Percentiles rank a stretch among this genome's conserved stretches.
These are phyloP conservation scores for Podaxis carcinomalis DNA, from an alignment of 768 basidiomycete species.

Conservation along the genomic window DNA sequence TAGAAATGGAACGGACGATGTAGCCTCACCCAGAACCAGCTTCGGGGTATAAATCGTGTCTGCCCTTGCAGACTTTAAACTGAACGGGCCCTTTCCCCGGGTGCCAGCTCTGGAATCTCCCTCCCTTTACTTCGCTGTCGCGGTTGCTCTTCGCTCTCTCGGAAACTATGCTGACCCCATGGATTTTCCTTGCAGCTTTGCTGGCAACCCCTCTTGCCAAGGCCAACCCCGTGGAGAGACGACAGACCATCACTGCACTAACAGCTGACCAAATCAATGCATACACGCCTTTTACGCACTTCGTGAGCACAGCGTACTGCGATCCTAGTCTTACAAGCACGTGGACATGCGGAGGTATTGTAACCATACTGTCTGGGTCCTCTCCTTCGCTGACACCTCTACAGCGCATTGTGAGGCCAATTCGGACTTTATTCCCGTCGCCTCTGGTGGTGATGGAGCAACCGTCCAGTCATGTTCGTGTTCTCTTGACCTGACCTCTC, in stretches of 20 bases:
- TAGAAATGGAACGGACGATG: neutral
- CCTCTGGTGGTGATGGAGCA: slow-evolving; percentile 45
- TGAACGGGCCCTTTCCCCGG: neutral
- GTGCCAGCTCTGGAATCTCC: neutral
- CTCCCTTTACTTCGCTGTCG: neutral
- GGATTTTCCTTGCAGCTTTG: neutral
- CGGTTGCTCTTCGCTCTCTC: neutral
- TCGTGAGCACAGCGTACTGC: slow-evolving; percentile 48
- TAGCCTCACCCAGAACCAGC: neutral
- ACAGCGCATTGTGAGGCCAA: slow-evolving; percentile 8
- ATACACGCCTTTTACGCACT: slow-evolving; percentile 43
- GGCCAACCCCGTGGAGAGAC: slow-evolving; percentile 4
- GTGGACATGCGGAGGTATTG: slow-evolving; percentile 53
- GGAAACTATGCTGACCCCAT: neutral
- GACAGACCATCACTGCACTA: slow-evolving; percentile 29
- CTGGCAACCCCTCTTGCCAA: neutral
- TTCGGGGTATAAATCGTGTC: neutral
- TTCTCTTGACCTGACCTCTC: neutral
- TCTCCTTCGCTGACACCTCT: neutral
- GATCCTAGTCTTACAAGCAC: slow-evolving; percentile 32
- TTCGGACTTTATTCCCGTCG: slow-evolving; percentile 41
- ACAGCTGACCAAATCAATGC: slow-evolving; percentile 31
- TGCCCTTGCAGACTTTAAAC: neutral
- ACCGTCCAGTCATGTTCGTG: slow-evolving; percentile 38
- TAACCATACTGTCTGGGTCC: neutral